Percentiles rank a stretch among this genome's conserved stretches.
These are phyloP conservation scores for Gossypium lobatum DNA, from an alignment of 441 rosid species.

Conservation along the genomic window DNA sequence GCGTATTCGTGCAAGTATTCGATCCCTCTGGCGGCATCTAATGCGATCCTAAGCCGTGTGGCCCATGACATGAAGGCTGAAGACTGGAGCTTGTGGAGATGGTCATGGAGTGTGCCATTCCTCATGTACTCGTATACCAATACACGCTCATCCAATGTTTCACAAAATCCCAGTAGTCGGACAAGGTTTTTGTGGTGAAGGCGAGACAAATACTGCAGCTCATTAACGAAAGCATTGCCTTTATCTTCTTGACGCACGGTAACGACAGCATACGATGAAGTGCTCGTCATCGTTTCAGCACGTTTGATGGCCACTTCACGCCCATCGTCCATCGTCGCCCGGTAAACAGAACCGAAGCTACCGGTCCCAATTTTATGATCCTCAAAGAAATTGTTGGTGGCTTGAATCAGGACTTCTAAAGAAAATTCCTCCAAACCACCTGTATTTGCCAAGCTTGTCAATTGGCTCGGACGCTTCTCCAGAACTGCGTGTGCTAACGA, in stretches of 20 bases:
- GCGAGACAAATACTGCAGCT: slow-evolving; percentile 67
- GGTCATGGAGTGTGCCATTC: slow-evolving; percentile 66
- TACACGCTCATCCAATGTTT: slow-evolving; percentile 45
- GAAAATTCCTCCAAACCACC: slow-evolving; percentile 57
- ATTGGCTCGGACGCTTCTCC: slow-evolving; percentile 54
- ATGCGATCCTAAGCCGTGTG: slow-evolving; percentile 47
- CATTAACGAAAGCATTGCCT: slow-evolving; percentile 59
- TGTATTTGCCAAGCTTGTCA: slow-evolving; percentile 59
- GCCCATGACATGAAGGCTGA: slow-evolving; percentile 57
- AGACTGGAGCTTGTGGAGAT: slow-evolving; percentile 45
- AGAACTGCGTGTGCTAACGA: slow-evolving; percentile 23
- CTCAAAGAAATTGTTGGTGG: slow-evolving; percentile 51
- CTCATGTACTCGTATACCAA: slow-evolving; percentile 62
- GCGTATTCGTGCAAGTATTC: slow-evolving; percentile 72
- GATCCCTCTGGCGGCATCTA: slow-evolving; percentile 70
- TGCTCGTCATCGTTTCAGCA: slow-evolving; percentile 39
- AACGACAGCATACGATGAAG: slow-evolving; percentile 19
- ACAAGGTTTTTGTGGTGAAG: slow-evolving; percentile 76
- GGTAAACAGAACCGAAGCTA: slow-evolving; percentile 72
- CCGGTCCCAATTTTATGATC: slow-evolving; percentile 58
- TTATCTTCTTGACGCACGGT: slow-evolving; percentile 46
- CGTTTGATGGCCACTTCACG: slow-evolving; percentile 69
- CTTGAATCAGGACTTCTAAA: slow-evolving; percentile 32
- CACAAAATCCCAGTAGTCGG: slow-evolving; percentile 56
- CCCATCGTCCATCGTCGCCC: slow-evolving; percentile 43